Base-by-base conservation (phyloP, 164 flowering plant species). In the Liquidambar formosana region DNA sequence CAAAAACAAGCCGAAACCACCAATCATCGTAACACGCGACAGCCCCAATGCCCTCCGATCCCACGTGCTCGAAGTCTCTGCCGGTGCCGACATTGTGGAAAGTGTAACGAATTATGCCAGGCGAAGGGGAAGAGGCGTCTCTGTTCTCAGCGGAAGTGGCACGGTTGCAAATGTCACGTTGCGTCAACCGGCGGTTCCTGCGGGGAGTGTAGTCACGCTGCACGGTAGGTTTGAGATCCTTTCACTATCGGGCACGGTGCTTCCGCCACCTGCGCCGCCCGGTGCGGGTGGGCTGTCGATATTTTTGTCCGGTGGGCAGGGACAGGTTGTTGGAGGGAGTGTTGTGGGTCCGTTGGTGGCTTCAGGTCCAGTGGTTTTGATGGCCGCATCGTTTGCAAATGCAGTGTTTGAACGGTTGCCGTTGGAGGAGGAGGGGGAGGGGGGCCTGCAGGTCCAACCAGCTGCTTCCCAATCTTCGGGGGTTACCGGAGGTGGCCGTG, bases 1-100 rank as follows among this genome's bases (percentile, higher is more conserved):
- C 21, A 86, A 81, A 67, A 86, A 86, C 81, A 83, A 81, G 61
- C 85, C 88, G 16, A 84, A 80, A 69, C 90, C 90, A 0, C 90
- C 90, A 0, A 71, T 84, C 1, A 71, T 86, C 26, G 76, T 86
- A 22, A 83, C 88, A 0, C 70, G 84, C 0, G 88, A 84, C 63
- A 78, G 77, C 68, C 86, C 88, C 5, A 83, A 77, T 22, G 78
- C 84, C 4, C 84, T 86, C 63, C 70, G 78, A 41, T 77, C 83
- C 0, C 88, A 86, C 68, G 83, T 84, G 8, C 75, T 86, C 0
- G 90, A 86, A 69, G 71, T 86, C 52, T 41, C 83, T 5, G 14
- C 75, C 1, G 84, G 82, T 8, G 57, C 77, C 13, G 90, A 86
- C 63, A 57, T 86, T 38, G 71, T 81, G n/a, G 87, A 84, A 66